phyloP scores from a whole-genome alignment of 2,329 filamentous ascomycete species.

The Leptographium radiaticola region DNA sequence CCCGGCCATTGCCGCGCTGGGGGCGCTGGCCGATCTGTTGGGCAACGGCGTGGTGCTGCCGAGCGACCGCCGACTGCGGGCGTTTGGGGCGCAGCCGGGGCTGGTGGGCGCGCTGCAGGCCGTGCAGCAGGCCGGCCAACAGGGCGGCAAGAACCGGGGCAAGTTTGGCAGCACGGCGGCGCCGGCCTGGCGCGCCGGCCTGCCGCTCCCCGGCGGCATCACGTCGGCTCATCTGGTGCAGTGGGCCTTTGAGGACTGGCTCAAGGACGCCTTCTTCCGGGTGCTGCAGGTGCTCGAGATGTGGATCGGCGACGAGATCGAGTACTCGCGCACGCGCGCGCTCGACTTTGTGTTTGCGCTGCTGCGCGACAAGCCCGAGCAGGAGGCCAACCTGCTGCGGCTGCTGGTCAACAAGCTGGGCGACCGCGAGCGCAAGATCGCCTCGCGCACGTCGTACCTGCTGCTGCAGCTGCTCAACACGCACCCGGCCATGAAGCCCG shows the following conservation, averaged over 20 bases:
- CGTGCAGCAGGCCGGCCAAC: constrained; percentile 13
- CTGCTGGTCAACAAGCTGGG: constrained; percentile 93
- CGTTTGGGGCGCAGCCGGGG: constrained; percentile 68
- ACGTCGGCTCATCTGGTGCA: constrained; percentile 66
- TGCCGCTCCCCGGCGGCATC: constrained; percentile 60
- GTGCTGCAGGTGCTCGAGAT: constrained; percentile 81
- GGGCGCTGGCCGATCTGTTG: constrained; percentile 86
- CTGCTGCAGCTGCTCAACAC: constrained; percentile 80
- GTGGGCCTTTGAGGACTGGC: constrained; percentile 91
- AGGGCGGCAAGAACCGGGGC: neutral
- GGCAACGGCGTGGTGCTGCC: constrained; percentile 81
- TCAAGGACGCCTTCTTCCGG: constrained; percentile 89
- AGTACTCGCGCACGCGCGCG: constrained; percentile 77
- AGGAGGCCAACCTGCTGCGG: constrained; percentile 85
- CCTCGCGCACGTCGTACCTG: constrained; percentile 83
- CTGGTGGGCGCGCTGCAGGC: constrained; percentile 59
- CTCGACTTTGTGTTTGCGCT: constrained; percentile 87
- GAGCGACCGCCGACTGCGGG: constrained; percentile 62
- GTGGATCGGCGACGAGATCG: constrained; percentile 92
- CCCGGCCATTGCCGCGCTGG: constrained; percentile 83
- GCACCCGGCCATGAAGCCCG: constrained; percentile 86
- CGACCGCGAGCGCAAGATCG: constrained; percentile 89
- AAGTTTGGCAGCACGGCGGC: neutral
- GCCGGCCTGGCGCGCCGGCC: constrained; percentile 50
- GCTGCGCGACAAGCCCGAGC: constrained; percentile 90